phyloP scores from a whole-genome alignment of 192 early-diverging fungal genomes.

The Umbelopsis vinacea region DNA sequence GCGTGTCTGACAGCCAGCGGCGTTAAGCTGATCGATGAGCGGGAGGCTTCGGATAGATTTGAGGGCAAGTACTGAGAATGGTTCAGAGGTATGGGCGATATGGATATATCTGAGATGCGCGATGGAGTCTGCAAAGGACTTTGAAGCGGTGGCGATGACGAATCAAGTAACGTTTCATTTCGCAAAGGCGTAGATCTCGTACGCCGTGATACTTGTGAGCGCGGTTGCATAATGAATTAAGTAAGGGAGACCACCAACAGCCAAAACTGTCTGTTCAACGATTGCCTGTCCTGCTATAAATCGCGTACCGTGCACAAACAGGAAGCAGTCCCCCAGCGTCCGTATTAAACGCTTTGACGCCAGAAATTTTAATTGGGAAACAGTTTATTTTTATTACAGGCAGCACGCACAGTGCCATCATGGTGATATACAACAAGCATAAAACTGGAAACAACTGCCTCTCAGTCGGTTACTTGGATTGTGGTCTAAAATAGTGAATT shows the following conservation, averaged over 20 bases:
- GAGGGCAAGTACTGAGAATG: constrained; percentile 14
- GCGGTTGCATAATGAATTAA: constrained; percentile 4
- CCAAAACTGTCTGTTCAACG: neutral
- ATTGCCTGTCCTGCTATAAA: neutral
- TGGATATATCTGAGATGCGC: constrained; percentile 11
- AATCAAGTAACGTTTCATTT: constrained; percentile 8
- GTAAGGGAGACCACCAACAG: too few species aligned
- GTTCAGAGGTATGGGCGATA: constrained; percentile 12
- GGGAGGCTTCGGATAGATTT: constrained; percentile 16
- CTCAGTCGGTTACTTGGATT: neutral
- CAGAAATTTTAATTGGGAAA: neutral
- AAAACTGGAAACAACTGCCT: neutral
- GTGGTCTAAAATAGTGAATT: neutral
- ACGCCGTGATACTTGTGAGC: constrained; percentile 19
- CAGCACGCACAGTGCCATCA: neutral
- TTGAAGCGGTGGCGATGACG: constrained; percentile 9
- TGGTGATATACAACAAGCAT: neutral
- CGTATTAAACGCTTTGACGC: neutral
- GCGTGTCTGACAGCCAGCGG: constrained; percentile 6
- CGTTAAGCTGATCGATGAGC: constrained; percentile 14
- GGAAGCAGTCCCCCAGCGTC: constrained; percentile 5
- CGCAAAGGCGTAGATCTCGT: constrained; percentile 17
- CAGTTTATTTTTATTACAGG: neutral
- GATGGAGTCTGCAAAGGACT: constrained; percentile 17
- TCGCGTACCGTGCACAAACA: neutral